phyloP scores from a whole-genome alignment of 148 eudicot species.

The Arbutus unedo region DNA sequence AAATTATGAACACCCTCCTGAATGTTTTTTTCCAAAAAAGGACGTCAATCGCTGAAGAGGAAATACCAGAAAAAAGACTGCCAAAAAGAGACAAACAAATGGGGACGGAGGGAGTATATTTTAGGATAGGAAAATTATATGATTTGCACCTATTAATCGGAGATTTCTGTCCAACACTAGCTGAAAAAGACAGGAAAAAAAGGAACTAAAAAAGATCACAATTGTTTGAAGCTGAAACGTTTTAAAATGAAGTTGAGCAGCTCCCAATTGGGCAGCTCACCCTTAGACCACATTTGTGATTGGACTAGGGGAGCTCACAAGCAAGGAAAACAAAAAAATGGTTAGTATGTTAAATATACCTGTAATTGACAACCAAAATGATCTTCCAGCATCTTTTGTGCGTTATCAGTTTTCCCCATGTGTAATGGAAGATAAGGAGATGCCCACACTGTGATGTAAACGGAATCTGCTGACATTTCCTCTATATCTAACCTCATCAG shows the following conservation, averaged over 20 bases:
- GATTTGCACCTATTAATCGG: not conserved
- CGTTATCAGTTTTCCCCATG: slow-evolving; percentile 89
- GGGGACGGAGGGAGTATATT: not conserved
- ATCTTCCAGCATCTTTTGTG: slow-evolving; percentile 49
- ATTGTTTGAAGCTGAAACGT: not conserved
- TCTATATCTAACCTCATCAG: slow-evolving; percentile 82
- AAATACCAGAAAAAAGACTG: no score
- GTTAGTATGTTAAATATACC: slow-evolving; percentile 32
- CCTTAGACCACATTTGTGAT: not conserved
- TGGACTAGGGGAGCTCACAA: not conserved
- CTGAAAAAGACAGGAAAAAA: not conserved
- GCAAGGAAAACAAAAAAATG: not conserved
- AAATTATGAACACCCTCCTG: not conserved
- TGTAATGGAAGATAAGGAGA: slow-evolving; percentile 82
- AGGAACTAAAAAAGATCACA: not conserved
- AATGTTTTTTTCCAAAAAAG: not conserved
- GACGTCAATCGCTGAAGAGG: not conserved
- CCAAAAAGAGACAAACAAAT: not conserved
- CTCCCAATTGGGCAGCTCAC: not conserved
- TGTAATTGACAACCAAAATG: slow-evolving; percentile 85
- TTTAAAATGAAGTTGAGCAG: not conserved
- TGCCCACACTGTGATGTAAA: slow-evolving; percentile 92
- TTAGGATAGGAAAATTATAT: not conserved
- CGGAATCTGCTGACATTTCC: slow-evolving; percentile 59
- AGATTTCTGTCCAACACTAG: not conserved